Conservation (phyloP, 1,284 basidiomycete species). For the Tremellales sp. region DNA sequence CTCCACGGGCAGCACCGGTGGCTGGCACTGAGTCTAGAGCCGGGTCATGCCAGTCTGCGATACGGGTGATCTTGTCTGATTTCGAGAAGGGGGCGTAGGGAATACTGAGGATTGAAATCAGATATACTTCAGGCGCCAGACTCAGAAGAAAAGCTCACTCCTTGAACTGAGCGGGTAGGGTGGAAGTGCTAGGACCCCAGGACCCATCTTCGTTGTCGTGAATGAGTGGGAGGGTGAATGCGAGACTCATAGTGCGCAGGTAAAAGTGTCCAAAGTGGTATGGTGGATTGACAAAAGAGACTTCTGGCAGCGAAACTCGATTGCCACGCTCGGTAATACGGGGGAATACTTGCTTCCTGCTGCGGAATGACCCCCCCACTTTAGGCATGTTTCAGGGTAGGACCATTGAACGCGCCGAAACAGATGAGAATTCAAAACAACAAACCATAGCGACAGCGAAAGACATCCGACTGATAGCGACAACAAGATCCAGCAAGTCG, state of each 20-base stretch:
- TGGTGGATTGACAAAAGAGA: too few species aligned
- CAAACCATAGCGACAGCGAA: too few species aligned
- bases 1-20: constrained; percentile 51
- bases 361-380: too few species aligned
- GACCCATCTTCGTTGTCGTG: constrained; percentile 49
- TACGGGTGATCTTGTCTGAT: constrained; percentile 94
- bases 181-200: constrained; percentile 48
- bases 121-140: constrained; percentile 1
- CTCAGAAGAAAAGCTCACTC: constrained; percentile 34
- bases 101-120: constrained; percentile 52
- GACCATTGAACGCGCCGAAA: too few species aligned
- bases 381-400: too few species aligned
- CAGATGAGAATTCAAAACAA: too few species aligned
- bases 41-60: constrained; percentile 87
- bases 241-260: constrained; percentile 31
- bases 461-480: too few species aligned
- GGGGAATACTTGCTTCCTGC: too few species aligned
- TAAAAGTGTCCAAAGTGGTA: too few species aligned
- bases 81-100: constrained; percentile 97
- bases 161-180: constrained; percentile 47
- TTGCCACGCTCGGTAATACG: too few species aligned
- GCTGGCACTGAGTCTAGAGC: constrained; percentile 58
- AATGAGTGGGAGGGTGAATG: constrained; percentile 47
- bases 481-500: too few species aligned
- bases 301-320: too few species aligned